A percentile compares a stretch with the other conserved stretches of the same genome.
Conservation (phyloP, 2,329 filamentous ascomycete species). For the Arthroderma sp. region DNA sequence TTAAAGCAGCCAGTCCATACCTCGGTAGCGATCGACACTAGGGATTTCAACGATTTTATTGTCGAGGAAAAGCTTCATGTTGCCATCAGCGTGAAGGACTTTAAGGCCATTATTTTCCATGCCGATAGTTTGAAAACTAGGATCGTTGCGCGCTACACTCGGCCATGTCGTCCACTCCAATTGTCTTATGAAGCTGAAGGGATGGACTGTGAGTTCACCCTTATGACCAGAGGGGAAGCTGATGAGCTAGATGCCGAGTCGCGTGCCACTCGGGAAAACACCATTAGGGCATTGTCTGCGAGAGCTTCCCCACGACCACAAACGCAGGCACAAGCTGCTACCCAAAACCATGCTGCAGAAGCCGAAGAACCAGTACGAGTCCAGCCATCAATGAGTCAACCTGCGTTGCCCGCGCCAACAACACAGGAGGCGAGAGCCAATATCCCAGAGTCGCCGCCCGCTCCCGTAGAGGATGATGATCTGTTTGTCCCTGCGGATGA, state of each 20-base stretch:
- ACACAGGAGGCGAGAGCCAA: neutral
- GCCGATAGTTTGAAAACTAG: constrained; percentile 44
- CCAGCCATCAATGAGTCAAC: neutral
- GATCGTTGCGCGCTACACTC: constrained; percentile 46
- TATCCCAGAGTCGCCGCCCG: neutral
- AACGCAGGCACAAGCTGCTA: constrained; percentile 4
- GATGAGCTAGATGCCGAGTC: constrained; percentile 25
- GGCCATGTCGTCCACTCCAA: constrained; percentile 46
- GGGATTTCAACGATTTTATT: constrained; percentile 48
- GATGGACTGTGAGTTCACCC: constrained; percentile 45
- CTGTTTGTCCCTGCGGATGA: constrained; percentile 50
- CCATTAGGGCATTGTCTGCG: constrained; percentile 27
- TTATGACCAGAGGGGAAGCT: constrained; percentile 51
- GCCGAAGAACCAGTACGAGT: neutral
- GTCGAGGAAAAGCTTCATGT: constrained; percentile 48
- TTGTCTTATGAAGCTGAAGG: constrained; percentile 45
- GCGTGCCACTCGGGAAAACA: constrained; percentile 25
- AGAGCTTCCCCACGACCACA: constrained; percentile 22
- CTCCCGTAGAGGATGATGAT: constrained; percentile 26
- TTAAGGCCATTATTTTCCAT: constrained; percentile 50
- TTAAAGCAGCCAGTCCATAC: constrained; percentile 53
- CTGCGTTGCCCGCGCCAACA: neutral
- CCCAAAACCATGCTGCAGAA: constrained; percentile 3
- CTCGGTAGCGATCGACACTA: constrained; percentile 47
- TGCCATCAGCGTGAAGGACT: constrained; percentile 52